Evolutionary conservation across 106 monocot species (phyloP).

Genomic region (Allium cepa): DNA sequence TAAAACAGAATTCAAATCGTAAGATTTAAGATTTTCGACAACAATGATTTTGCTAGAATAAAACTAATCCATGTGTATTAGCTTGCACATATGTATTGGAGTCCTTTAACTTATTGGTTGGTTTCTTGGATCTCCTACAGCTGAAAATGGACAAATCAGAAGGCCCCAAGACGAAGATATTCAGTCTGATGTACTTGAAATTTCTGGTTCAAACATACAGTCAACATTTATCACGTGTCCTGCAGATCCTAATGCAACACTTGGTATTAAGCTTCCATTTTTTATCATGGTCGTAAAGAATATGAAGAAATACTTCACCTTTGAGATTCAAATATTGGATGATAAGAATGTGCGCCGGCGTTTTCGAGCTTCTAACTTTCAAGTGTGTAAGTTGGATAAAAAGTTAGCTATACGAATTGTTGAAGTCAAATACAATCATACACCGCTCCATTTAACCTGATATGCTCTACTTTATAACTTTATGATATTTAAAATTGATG

Average conservation of each 20-base stretch:
- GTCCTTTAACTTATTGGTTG: background rate
- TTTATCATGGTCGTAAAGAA: constrained; percentile 94
- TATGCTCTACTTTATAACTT: too few relatives aligned
- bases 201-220: constrained; percentile 87
- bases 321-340: constrained; percentile 97
- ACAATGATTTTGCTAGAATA: too few relatives aligned
- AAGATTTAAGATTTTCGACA: too few relatives aligned
- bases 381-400: constrained; percentile 33
- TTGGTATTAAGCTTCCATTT: constrained; percentile 96
- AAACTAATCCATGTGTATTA: background rate
- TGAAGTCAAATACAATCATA: too few relatives aligned
- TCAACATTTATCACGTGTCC: constrained; percentile 96
- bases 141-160: constrained; percentile 85
- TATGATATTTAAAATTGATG: too few relatives aligned
- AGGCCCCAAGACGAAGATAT: constrained; percentile 93
- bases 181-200: constrained; percentile 94
- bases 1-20: too few relatives aligned
- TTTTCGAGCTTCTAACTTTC: constrained; percentile 95
- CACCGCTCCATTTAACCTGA: too few relatives aligned
- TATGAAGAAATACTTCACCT: constrained; percentile 92
- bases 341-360: constrained; percentile 96
- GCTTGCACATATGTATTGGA: background rate
- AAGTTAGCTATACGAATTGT: too few relatives aligned
- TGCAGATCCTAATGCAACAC: constrained; percentile 86
- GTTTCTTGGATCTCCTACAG: constrained; percentile 30